phyloP scores from a whole-genome alignment of 805 yeast species.

The Candida jianshihensis region DNA sequence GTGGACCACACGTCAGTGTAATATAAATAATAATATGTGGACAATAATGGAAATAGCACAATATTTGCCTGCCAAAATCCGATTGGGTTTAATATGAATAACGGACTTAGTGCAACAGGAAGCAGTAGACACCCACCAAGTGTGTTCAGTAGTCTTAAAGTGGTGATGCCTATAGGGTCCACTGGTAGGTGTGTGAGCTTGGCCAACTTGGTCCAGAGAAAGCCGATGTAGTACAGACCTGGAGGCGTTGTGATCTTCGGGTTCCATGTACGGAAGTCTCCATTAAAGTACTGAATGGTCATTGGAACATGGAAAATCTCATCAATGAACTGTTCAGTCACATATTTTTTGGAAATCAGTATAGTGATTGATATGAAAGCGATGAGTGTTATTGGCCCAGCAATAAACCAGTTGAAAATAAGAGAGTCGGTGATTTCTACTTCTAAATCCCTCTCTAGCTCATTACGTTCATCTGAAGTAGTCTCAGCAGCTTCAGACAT shows the following conservation, averaged over 20 bases:
- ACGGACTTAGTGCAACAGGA: slow-evolving; percentile 38
- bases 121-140: slow-evolving; percentile 54
- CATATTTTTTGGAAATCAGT: slow-evolving; percentile 21
- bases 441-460: slow-evolving; percentile 15
- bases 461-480: background rate
- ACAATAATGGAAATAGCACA: slow-evolving; percentile 59
- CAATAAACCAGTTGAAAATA: slow-evolving; percentile 26
- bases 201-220: slow-evolving; percentile 24
- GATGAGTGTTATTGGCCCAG: slow-evolving; percentile 24
- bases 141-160: slow-evolving; percentile 53
- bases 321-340: slow-evolving; percentile 41
- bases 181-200: slow-evolving; percentile 18
- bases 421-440: slow-evolving; percentile 20
- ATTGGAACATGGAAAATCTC: slow-evolving; percentile 86
- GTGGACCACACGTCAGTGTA: slow-evolving; percentile 96
- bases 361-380: slow-evolving; percentile 22
- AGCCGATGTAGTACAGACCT: slow-evolving; percentile 61
- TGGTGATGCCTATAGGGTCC: slow-evolving; percentile 28
- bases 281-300: slow-evolving; percentile 56
- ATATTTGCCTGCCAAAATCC: slow-evolving; percentile 38
- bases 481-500: no score
- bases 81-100: slow-evolving; percentile 32
- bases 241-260: slow-evolving; percentile 95
- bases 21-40: slow-evolving; percentile 68
- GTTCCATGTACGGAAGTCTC: slow-evolving; percentile 69